Conservation (phyloP, 495 filamentous ascomycete genomes). For the Podospora sp. region DNA sequence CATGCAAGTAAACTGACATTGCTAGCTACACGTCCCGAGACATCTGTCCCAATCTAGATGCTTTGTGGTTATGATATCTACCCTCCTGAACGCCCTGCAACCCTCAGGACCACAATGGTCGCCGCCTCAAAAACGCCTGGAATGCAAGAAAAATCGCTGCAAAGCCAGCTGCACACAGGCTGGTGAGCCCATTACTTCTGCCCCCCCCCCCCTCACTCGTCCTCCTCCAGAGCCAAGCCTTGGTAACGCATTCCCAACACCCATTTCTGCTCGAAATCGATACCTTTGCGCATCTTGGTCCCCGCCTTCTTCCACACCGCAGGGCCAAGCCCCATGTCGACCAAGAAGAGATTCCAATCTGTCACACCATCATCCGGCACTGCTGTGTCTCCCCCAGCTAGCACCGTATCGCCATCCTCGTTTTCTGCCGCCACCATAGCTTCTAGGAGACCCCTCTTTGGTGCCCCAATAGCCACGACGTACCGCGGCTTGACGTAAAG, state of each 20-base stretch:
- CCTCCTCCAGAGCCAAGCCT: constrained; percentile 31
- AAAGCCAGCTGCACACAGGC: neutral
- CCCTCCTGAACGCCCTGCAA: neutral
- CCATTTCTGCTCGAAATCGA: constrained; percentile 87
- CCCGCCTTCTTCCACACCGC: constrained; percentile 86
- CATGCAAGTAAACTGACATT: neutral
- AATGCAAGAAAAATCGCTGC: neutral
- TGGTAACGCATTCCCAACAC: constrained; percentile 66
- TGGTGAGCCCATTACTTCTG: neutral
- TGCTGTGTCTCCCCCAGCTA: constrained; percentile 23
- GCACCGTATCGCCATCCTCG: constrained; percentile 43
- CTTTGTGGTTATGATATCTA: neutral
- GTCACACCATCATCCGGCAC: constrained; percentile 33
- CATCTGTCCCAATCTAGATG: neutral
- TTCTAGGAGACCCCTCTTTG: constrained; percentile 78
- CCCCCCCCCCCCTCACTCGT: constrained; percentile 9
- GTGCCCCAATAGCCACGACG: constrained; percentile 80
- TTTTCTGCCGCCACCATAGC: constrained; percentile 64
- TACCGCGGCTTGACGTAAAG: constrained; percentile 74
- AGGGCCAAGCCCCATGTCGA: constrained; percentile 81
- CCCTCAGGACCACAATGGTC: neutral
- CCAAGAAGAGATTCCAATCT: constrained; percentile 76
- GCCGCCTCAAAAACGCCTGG: neutral
- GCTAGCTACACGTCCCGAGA: neutral
- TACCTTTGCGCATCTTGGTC: constrained; percentile 71